Conservation (phyloP, 2,329 filamentous ascomycete genomes). For the Zymoseptoria crescenta region DNA sequence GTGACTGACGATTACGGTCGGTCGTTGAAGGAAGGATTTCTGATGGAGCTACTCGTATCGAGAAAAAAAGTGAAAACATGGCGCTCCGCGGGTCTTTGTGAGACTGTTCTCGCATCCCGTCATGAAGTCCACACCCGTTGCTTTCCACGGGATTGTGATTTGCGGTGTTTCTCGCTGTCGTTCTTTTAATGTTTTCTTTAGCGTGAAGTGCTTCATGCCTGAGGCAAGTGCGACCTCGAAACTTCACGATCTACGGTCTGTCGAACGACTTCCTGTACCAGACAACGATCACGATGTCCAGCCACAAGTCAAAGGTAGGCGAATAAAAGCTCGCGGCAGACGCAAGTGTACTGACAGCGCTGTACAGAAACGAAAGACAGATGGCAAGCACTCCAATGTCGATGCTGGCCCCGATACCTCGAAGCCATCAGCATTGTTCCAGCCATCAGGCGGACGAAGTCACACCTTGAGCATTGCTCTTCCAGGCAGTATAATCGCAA, state of each 20-base stretch:
- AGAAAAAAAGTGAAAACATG: not conserved
- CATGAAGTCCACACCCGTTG: too few species aligned
- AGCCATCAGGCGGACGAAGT: conserved; percentile 54
- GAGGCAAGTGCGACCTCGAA: not conserved
- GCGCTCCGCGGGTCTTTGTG: not conserved
- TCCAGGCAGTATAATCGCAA: conserved; percentile 68
- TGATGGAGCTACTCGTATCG: not conserved
- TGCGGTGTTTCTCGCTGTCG: not conserved
- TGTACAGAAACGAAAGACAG: conserved; percentile 15
- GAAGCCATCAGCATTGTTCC: conserved; percentile 63
- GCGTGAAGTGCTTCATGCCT: not conserved
- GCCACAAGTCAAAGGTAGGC: conserved; percentile 16
- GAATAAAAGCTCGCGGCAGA: not conserved
- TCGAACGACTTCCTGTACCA: not conserved
- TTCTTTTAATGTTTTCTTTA: not conserved
- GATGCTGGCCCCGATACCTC: conserved; percentile 45
- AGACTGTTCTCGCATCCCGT: not conserved
- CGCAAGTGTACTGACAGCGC: not conserved
- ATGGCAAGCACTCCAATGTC: not conserved
- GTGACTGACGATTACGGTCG: not conserved
- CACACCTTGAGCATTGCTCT: conserved; percentile 73
- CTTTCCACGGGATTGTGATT: too few species aligned
- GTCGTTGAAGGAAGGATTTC: not conserved
- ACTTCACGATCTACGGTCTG: not conserved
- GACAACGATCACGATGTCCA: conserved; percentile 6